Base-by-base conservation (phyloP, 805 yeast genomes). In the Phaffomyces thermotolerans region DNA sequence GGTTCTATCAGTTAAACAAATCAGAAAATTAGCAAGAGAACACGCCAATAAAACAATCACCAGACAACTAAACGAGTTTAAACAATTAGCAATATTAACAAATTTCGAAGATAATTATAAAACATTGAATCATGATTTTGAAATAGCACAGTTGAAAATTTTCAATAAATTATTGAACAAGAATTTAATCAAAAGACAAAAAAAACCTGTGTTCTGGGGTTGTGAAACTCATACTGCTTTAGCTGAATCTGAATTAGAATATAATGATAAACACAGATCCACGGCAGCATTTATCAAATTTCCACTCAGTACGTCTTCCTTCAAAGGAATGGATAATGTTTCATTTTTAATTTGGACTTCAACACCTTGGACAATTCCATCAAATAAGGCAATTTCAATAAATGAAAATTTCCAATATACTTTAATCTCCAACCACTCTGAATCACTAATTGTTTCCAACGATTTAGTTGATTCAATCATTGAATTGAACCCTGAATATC, bases 181-280 rank as follows among this genome's bases (percentile, higher is more conserved):
- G 39, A 84, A 84, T 0, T 65, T 91, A 37, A 77, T 93, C 34
- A 80, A 79, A 40, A 73, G 98, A 54, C 95, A 90, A 58, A 78
- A 83, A 54, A 89, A 89, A 58, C 99, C 99, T 0, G 98, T 95
- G 1, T 93, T 83, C 72, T 93, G 98, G 97, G 95, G 97, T 1
- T 82, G 91, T 49, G 96, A 90, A 57, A 86, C 95, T 3, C 76
- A 78, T 45, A 90, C 99, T 0, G 98, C 98, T 0, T 67, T 93
- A 49, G 99, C 99, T 0, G 99, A 93, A 63, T 91, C 96, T 18
- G 99, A 93, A 60, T 70, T 93, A 45, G 96, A 91, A 57, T 93
- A 93, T 62, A 84, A 84, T 40, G 78, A 76, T 18, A 57, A 70
- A 14, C 95, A 88, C 60, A 68, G 57, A 36, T 84, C 95, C 0